Evolutionary conservation across 768 basidiomycete species (phyloP).

Genomic region (Leccinum broughii): DNA sequence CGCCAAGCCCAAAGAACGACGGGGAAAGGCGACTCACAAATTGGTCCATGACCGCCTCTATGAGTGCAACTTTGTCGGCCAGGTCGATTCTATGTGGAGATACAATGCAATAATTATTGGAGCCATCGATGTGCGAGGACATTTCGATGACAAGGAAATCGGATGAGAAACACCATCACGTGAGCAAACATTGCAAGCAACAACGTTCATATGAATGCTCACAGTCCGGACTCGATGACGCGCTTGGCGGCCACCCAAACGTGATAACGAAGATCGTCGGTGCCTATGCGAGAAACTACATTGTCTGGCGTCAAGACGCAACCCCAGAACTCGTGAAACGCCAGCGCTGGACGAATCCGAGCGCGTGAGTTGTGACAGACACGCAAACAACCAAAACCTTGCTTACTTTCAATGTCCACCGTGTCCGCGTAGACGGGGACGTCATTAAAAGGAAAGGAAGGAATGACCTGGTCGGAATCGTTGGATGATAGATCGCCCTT

Average conservation of each 20-base stretch:
- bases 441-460: constrained; percentile 31
- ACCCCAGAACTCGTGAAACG: constrained; percentile 35
- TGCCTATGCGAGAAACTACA: constrained; percentile 26
- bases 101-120: background rate
- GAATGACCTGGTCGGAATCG: constrained; percentile 33
- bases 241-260: constrained; percentile 36
- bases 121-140: background rate
- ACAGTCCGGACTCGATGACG: constrained; percentile 31
- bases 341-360: constrained; percentile 27
- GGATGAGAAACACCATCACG: background rate
- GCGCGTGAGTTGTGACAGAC: background rate
- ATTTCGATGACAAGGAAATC: background rate
- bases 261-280: constrained; percentile 33
- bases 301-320: constrained; percentile 37
- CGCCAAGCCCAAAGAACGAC: background rate
- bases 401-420: constrained; percentile 43
- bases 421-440: constrained; percentile 39
- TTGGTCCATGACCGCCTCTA: constrained; percentile 24
- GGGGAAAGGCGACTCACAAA: constrained; percentile 31
- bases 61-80: constrained; percentile 17
- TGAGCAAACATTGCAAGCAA: background rate
- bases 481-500: background rate
- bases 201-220: background rate
- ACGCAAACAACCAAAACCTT: constrained; percentile 15
- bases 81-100: constrained; percentile 14